Evolutionary conservation across 768 basidiomycete species (phyloP).

Genomic region (Suillus ampliporus): DNA sequence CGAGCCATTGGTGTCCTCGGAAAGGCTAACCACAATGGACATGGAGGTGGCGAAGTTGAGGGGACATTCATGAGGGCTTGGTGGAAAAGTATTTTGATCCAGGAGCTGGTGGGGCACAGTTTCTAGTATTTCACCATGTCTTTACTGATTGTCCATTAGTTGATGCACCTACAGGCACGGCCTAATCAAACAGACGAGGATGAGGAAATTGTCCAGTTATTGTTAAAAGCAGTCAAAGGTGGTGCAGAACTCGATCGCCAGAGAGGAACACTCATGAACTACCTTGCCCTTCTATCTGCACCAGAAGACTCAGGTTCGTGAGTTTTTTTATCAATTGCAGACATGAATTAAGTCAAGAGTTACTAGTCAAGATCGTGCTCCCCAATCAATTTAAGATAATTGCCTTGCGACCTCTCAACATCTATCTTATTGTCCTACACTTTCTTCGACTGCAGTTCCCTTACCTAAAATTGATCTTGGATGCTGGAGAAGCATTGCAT

Average conservation of each 20-base stretch:
- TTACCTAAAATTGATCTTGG: neutral
- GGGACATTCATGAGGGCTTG: constrained; percentile 1
- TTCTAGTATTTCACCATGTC: neutral
- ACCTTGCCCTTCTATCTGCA: neutral
- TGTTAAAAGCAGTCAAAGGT: neutral
- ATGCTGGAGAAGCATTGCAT: neutral
- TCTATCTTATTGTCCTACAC: neutral
- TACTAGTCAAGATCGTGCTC: neutral
- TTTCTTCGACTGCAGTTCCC: neutral
- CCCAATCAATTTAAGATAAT: neutral
- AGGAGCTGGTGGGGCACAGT: neutral
- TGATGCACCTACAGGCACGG: neutral
- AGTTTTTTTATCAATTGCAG: neutral
- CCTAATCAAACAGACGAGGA: neutral
- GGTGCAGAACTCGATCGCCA: neutral
- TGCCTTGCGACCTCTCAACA: neutral
- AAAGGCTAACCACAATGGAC: constrained; percentile 1
- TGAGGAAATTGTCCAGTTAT: too few relatives aligned
- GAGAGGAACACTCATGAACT: neutral
- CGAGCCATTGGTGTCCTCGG: neutral
- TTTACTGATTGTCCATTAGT: neutral
- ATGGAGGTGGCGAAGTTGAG: constrained; percentile 4
- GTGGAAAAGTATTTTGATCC: neutral
- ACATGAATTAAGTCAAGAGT: neutral
- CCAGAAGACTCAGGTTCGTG: neutral